phyloP scores from a whole-genome alignment of 371 early-diverging fungal species.

The Apophysomyces trapeziformis region DNA sequence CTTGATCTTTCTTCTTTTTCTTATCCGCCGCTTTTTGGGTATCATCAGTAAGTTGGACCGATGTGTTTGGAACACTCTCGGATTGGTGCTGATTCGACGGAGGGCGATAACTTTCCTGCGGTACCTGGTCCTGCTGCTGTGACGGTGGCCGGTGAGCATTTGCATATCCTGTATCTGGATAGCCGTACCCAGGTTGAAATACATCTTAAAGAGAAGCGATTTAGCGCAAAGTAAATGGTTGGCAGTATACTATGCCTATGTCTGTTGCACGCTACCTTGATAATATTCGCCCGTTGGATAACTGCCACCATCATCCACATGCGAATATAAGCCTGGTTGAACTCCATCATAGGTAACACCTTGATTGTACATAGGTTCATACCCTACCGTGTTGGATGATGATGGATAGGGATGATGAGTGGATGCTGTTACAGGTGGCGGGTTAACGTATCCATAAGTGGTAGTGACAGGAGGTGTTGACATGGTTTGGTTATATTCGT shows the following conservation, averaged over 20 bases:
- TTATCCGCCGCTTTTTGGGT: not conserved
- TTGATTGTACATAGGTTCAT: not conserved
- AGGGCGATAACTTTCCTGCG: not conserved
- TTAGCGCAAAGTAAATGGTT: no score
- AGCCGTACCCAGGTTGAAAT: not conserved
- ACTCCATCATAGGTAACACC: not conserved
- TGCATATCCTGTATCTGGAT: not conserved
- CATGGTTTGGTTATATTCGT: not conserved
- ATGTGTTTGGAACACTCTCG: no score
- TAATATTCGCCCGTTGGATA: not conserved
- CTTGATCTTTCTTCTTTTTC: constrained; percentile 11
- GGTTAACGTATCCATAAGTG: not conserved
- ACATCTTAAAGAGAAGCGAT: not conserved
- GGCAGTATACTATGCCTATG: no score
- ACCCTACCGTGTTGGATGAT: not conserved
- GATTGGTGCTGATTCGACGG: not conserved
- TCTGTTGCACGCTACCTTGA: not conserved
- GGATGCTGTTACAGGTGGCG: not conserved
- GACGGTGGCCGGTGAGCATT: not conserved
- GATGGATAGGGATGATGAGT: not conserved
- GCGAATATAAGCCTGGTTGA: not conserved
- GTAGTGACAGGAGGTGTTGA: not conserved
- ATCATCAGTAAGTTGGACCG: not conserved
- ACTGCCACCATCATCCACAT: no score
- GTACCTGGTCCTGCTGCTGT: not conserved